Base-by-base conservation (phyloP, 2,329 filamentous ascomycete species). In the Monosporascus sp. region DNA sequence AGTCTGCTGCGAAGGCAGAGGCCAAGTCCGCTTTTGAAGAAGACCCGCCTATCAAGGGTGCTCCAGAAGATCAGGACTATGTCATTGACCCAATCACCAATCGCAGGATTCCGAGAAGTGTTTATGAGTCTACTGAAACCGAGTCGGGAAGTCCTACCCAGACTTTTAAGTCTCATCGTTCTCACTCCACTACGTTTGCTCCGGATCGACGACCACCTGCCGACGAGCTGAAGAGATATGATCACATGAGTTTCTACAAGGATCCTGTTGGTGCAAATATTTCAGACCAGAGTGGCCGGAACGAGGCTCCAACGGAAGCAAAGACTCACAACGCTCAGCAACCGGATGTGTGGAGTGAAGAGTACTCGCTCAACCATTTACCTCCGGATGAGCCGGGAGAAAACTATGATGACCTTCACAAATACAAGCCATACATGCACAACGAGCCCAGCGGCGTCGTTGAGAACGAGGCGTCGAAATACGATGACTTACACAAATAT, bases 71-170 rank as follows among this genome's bases (percentile, higher is more conserved):
- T 4, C 46, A 60, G 2, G 71, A 72, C 8, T 76, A 73, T 47
- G 64, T 72, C 20, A 82, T 84, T 44, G 81, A 84, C 52, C 81
- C 81, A 3, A 82, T 84, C 54, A 82, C 80, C 17, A 84, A 84
- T 56, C 74, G 79, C 36, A 80, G 74, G 54, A 71, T 80, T 3
- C 54, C 62, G 18, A 72, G 61, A 54, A 54, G 55, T 50, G 57
- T 57, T 1, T 49, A 56, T n/a, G 52, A 55, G 11, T 50, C 50
- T 14, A 6, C 37, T 0, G 58, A 62, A 5, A 51, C 57, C 8
- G 56, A 49, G 9, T 44, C 34, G 24, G 52, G 70, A n/a, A 62
- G 62, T 4, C 62, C 64, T 11, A 55, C 63, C 38, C 63, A 63
- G 24, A 66, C 64, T 1, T 70, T 67, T 59, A 68, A 67, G 51